A percentile compares a stretch with the other conserved stretches of the same genome.
Evolutionary conservation across 2,329 filamentous ascomycete species (phyloP).

Genomic region (Alternaria sp.): DNA sequence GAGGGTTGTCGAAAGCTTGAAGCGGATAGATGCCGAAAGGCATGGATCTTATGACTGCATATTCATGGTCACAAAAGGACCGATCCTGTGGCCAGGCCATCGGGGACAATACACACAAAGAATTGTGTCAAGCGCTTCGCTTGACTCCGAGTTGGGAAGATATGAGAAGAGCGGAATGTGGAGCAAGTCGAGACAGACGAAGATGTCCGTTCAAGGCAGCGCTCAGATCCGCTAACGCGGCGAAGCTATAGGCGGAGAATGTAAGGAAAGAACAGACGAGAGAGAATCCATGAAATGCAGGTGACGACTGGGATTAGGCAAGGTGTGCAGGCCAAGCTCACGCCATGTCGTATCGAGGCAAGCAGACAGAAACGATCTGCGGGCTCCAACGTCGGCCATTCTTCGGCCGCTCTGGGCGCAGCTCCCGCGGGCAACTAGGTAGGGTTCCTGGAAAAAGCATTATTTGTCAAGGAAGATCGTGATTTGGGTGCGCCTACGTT

Average conservation of each 20-base stretch:
- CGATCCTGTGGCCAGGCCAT: slow-evolving; percentile 8
- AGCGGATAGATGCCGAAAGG: slow-evolving; percentile 16
- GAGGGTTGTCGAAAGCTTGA: slow-evolving; percentile 17
- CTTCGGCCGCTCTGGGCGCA: slow-evolving; percentile 38
- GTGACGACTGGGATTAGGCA: slow-evolving; percentile 20
- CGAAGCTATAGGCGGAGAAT: slow-evolving; percentile 15
- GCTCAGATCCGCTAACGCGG: slow-evolving; percentile 21
- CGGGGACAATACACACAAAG: background rate
- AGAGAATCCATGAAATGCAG: slow-evolving; percentile 24
- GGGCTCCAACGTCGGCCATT: slow-evolving; percentile 38
- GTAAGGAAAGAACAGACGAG: slow-evolving; percentile 27
- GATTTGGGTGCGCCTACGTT: slow-evolving; percentile 15
- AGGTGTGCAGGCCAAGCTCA: slow-evolving; percentile 12
- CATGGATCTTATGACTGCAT: slow-evolving; percentile 10
- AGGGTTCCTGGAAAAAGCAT: slow-evolving; percentile 15
- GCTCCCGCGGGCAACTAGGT: slow-evolving; percentile 13
- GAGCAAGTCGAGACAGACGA: slow-evolving; percentile 16
- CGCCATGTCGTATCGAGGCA: slow-evolving; percentile 30
- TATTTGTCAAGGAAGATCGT: slow-evolving; percentile 26
- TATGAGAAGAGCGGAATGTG: slow-evolving; percentile 9
- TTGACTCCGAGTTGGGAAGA: slow-evolving; percentile 13
- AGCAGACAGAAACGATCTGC: slow-evolving; percentile 28
- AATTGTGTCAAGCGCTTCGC: slow-evolving; percentile 4
- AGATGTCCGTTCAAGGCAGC: slow-evolving; percentile 14
- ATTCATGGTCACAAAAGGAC: slow-evolving; percentile 9